Evolutionary conservation across 2,329 filamentous ascomycete genomes (phyloP), one percentile per base, ranked within the genome.

Genomic region (Blumeria hordei): DNA sequence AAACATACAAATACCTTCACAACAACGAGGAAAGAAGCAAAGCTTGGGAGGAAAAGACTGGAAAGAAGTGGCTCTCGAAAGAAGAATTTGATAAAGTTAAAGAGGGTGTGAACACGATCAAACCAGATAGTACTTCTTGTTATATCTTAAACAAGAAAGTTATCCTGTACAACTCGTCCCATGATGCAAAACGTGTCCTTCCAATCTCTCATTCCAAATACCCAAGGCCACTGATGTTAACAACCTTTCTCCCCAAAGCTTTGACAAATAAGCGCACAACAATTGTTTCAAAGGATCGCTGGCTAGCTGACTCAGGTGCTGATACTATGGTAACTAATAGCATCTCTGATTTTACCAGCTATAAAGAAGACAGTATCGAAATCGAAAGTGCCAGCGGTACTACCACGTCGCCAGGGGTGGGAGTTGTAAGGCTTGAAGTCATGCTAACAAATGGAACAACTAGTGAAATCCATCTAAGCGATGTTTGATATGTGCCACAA

Each of bases 51-150:
- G 34, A 53, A 41, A 53, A 34, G 36, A 53, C 51, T 35, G 51
- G 51, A 53, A 53, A 53, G 43, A 41, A 53, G 34, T 53, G 51
- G 51, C 16, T 53, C n/a, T 41, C 51, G 12, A 41, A 53, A 34
- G 16, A 53, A 7, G 35, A 53, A 41, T 41, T 21, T 32, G 43
- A 41, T 9, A 53, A 53, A 14, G n/a, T 5, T 21, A 49, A 49
- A 33, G 3, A 10, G 28, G 41, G n/a, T n/a, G n/a, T n/a, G n/a
- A n/a, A n/a, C n/a, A n/a, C n/a, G n/a, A n/a, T n/a, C n/a, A n/a
- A n/a, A n/a, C 36, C n/a, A 39, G 36, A 39, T 39, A 39, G 36
- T n/a, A 39, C n/a, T 39, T 39, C 36, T 39, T 10, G 36, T 39
- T 39, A 39, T 39, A 39, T 51, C 14, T 35, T 16, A 34, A 51